phyloP scores from a whole-genome alignment of 768 basidiomycete species.

The Amanita polypyramis region DNA sequence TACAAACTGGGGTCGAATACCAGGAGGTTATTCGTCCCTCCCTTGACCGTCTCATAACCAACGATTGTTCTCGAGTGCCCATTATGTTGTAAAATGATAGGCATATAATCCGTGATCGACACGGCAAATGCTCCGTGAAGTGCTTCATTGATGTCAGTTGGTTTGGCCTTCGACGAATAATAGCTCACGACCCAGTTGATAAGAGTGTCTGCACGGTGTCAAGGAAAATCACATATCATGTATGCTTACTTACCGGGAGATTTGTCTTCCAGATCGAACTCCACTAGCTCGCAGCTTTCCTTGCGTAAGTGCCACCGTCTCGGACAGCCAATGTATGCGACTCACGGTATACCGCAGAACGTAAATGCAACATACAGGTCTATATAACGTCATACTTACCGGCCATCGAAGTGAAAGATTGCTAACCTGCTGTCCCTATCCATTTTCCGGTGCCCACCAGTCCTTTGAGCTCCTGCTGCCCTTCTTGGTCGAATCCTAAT shows the following conservation, averaged over 20 bases:
- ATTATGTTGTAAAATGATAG: constrained; percentile 70
- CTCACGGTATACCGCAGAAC: constrained; percentile 76
- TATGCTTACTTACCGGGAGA: constrained; percentile 1
- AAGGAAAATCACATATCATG: not conserved
- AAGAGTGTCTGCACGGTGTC: constrained; percentile 31
- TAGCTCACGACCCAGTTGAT: constrained; percentile 70
- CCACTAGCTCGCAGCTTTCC: constrained; percentile 48
- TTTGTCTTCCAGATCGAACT: constrained; percentile 40
- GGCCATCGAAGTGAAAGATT: not conserved
- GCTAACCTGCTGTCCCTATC: constrained; percentile 71
- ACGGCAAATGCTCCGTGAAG: constrained; percentile 44
- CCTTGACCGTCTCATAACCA: constrained; percentile 64
- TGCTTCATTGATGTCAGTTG: constrained; percentile 36
- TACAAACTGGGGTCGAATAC: constrained; percentile 72
- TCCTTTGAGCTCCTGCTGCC: constrained; percentile 48
- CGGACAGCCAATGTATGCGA: constrained; percentile 5
- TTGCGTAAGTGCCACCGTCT: constrained; percentile 1
- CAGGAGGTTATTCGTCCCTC: constrained; percentile 52
- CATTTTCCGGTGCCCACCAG: constrained; percentile 53
- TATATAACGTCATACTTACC: constrained; percentile 16
- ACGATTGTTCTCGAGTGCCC: constrained; percentile 86
- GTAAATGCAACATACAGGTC: constrained; percentile 75
- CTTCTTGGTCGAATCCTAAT: constrained; percentile 64
- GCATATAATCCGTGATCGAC: constrained; percentile 53
- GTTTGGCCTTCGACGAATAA: constrained; percentile 32